These are phyloP conservation scores for Magnaporthiopsis rhizophila DNA, from an alignment of 2,329 filamentous ascomycete species.

Conservation along the genomic window DNA sequence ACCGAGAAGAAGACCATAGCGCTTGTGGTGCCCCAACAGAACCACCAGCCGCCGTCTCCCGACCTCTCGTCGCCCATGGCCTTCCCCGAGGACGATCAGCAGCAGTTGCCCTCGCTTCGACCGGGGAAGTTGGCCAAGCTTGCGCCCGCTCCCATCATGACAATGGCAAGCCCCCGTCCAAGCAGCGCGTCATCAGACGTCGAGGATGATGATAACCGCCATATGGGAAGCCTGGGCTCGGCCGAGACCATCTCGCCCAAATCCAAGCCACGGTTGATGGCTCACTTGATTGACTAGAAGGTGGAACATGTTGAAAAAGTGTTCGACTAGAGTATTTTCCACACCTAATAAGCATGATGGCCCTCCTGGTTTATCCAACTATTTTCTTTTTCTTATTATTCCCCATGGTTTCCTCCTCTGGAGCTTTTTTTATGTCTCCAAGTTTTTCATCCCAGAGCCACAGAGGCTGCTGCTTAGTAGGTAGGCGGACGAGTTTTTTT, in stretches of 20 bases:
- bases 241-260: conserved; percentile 33
- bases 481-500: too few species aligned
- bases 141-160: neutral
- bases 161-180: neutral
- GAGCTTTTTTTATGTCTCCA: neutral
- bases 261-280: conserved; percentile 31
- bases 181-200: neutral
- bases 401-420: too few species aligned
- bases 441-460: neutral
- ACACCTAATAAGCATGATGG: neutral
- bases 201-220: neutral
- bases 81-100: neutral
- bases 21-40: conserved; percentile 1
- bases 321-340: too few species aligned
- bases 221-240: neutral
- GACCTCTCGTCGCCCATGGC: conserved; percentile 12
- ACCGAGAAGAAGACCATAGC: conserved; percentile 10
- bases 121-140: neutral
- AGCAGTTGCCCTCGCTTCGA: conserved; percentile 4
- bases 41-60: conserved; percentile 12
- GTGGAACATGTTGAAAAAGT: too few species aligned
- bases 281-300: conserved; percentile 23
- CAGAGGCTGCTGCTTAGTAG: neutral
- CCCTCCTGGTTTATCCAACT: neutral
- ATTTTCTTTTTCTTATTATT: neutral